A percentile compares a stretch with the other conserved stretches of the same genome.
These are phyloP conservation scores for Nemania sp. DNA, from an alignment of 2,329 filamentous ascomycete genomes.

Conservation along the genomic window DNA sequence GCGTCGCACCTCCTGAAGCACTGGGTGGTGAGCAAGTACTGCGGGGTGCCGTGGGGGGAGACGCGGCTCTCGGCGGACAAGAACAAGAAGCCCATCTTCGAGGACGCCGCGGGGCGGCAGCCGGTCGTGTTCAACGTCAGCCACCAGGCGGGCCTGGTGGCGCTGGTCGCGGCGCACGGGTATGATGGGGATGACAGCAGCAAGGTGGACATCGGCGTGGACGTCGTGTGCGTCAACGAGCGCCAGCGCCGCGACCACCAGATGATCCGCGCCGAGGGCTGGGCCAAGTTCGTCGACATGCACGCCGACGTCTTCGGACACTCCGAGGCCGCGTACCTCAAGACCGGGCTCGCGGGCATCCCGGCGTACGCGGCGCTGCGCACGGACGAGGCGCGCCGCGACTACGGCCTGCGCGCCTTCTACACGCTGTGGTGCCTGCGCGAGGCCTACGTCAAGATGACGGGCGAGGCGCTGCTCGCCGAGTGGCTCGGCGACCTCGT, in stretches of 20 bases:
- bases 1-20: constrained; percentile 76
- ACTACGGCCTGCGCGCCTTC: constrained; percentile 69
- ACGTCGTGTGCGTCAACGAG: constrained; percentile 77
- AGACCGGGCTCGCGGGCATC: constrained; percentile 45
- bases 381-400: constrained; percentile 50
- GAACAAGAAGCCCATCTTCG: constrained; percentile 59
- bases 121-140: constrained; percentile 73
- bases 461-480: constrained; percentile 76
- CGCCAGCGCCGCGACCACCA: constrained; percentile 64
- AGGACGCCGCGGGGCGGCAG: constrained; percentile 51
- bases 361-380: constrained; percentile 26
- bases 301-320: constrained; percentile 71
- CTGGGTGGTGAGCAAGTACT: constrained; percentile 64
- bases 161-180: constrained; percentile 60
- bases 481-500: constrained; percentile 73
- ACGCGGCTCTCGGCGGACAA: constrained; percentile 61
- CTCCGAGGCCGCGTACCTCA: constrained; percentile 66
- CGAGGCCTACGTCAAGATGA: constrained; percentile 83
- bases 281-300: constrained; percentile 70
- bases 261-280: constrained; percentile 61
- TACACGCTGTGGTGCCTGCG: constrained; percentile 80
- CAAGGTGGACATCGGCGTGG: constrained; percentile 64
- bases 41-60: constrained; percentile 63
- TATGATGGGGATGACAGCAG: constrained; percentile 32
- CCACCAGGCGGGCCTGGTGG: constrained; percentile 77